Evolutionary conservation across 164 flowering plant species (phyloP), one percentile per base, ranked within the genome.

Genomic region (Dillenia suffruticosa): DNA sequence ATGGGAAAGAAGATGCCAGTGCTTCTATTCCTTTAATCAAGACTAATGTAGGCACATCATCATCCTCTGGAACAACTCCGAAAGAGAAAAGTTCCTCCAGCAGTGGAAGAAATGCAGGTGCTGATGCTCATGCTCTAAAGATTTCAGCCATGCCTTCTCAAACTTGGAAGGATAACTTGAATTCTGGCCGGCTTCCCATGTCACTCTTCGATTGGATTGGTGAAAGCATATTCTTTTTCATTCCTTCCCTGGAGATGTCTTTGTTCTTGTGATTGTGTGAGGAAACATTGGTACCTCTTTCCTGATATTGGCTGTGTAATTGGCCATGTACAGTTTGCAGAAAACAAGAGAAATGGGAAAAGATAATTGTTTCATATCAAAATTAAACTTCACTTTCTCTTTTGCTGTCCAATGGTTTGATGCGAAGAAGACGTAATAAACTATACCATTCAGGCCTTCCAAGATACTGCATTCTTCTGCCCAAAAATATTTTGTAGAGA

Each of bases 151-250:
- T 70, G 16, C 83, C 83, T 43, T 70, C 76, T 66, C 89, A 76
- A 66, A 87, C 88, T 44, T 83, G 89, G 96, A 90, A 79, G 76
- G 22, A 19, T 19, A 89, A 86, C 58, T 44, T 70, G 50, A 84
- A 87, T 61, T 75, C 81, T 0, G 92, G 86, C 16, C 72, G 73
- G 14, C 70, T 89, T 56, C 49, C 84, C 63, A 75, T 82, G 0
- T 76, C 86, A 1, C 68, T 89, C 44, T 80, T 65, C 51, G 83
- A 79, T 17, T 56, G 64, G 12, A 79, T 75, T 61, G 84, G 84
- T 32, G 80, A 83, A 57, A 51, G 71, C 54, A 71, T 81, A 55
- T 66, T 71, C 45, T 49, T 80, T 49, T 83, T 78, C 67, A 70
- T 79, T 68, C 81, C 81, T 13, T 55, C 78, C 48, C 76, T 81